Base-by-base conservation (phyloP, 1,284 basidiomycete species). In the Cryptococcus wingfieldii region DNA sequence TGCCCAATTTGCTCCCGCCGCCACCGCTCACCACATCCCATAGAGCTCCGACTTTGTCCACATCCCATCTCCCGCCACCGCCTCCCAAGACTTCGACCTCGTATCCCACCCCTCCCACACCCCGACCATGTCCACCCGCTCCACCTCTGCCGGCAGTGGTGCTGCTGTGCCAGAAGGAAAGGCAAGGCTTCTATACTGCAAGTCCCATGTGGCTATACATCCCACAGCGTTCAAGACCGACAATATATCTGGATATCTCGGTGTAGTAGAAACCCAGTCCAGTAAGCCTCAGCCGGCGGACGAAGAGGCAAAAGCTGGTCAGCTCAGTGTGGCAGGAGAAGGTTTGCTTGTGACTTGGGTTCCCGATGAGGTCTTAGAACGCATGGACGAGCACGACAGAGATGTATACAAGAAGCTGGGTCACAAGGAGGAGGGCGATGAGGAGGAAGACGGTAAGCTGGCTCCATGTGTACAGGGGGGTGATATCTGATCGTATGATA, bases 201-300 rank as follows among this genome's bases (percentile, higher is more conserved):
- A 94, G 76, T 89, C 87, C 41, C 93, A 93, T 72, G 91, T 94
- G 42, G 92, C 93, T 68, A 86, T 96, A 46, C 92, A 98, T 68
- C 94, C 95, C 0, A 95, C 92, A 0, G 86, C 89, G 2, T 94
- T 93, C 71, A 82, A 87, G 3, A 83, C 87, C 65, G 94, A 97
- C 77, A 96, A 98, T 74, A 89, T 97, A 31, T 84, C 91, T 4
- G 95, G 95, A 4, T 96, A 94, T 72, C 84, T 92, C 6, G 86
- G 87, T 13, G 81, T 97, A 56, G 91, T 96, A 14, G 90, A 77
- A 56, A 88, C 86, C 66, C 44, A 56, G 34, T 54, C 53, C 14
- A n/a, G 19, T 2, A 23, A 16, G 18, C 52, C 60, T 3, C 51
- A 47, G 27, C 50, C 61, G 12, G 60, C 55, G 25, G 31, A 28